Evolutionary conservation across 305 asterid genomes (phyloP), one percentile per base, ranked within the genome.

Genomic region (Monarda citriodora): DNA sequence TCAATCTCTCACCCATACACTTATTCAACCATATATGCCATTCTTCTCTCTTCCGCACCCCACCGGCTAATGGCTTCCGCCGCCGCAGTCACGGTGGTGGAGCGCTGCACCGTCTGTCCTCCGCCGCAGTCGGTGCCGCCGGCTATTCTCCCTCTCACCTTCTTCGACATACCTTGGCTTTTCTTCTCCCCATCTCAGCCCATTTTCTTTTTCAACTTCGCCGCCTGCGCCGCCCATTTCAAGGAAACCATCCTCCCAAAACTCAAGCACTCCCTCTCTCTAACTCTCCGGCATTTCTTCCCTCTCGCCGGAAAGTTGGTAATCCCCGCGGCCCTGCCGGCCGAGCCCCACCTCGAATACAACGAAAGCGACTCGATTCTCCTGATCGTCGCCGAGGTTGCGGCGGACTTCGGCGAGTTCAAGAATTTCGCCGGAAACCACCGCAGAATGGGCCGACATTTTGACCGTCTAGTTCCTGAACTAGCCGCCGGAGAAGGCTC

Each of bases 131-230:
- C 79, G 16, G 73, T 59, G 2, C 64, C 63, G 23, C 59, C 76
- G 18, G 21, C 57, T 0, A 15, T 79, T 17, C 75, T 74, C 21
- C 82, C 82, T 0, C 74, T 83, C 45, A 80, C 84, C 5, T 67
- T 79, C 6, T 45, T 74, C 63, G 89, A 82, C 70, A 21, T 67
- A 2, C 66, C 75, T 1, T 82, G 83, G 84, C 74, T 79, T 18
- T 63, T 65, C 31, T 71, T 74, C 61, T 29, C 75, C 65, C 78
- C 75, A 0, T 21, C 56, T 25, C 77, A 75, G 18, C 75, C 80
- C 20, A 83, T 82, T 51, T 65, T 74, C 60, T 82, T 82, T 76
- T 82, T 58, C 53, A 44, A 66, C 10, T 56, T 58, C 59, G 75
- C 78, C 53, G 55, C 45, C 58, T 46, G 81, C 53, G 54, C 77